These are phyloP conservation scores for Salvia hispanica DNA, from an alignment of 257 asterid species.

Conservation along the genomic window DNA sequence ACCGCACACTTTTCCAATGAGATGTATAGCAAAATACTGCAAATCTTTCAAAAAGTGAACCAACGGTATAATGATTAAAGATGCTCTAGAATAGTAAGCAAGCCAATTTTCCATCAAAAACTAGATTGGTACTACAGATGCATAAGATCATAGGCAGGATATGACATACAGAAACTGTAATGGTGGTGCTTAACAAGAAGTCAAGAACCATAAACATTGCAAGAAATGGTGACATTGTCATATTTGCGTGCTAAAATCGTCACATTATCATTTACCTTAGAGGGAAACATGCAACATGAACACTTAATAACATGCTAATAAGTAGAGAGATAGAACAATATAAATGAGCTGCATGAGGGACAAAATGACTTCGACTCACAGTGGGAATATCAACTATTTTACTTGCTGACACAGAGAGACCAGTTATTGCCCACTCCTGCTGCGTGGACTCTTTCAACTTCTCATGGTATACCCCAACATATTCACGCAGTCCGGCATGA, in stretches of 20 bases:
- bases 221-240: conserved; percentile 26
- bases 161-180: background rate
- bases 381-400: conserved; percentile 75
- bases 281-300: conserved; percentile 1
- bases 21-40: background rate
- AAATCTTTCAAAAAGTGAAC: conserved; percentile 21
- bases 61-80: background rate
- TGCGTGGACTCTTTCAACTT: conserved; percentile 46
- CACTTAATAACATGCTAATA: background rate
- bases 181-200: conserved; percentile 1
- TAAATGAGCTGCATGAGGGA: conserved; percentile 3
- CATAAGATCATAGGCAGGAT: conserved; percentile 24
- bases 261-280: conserved; percentile 16
- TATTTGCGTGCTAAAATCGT: conserved; percentile 13
- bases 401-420: conserved; percentile 87
- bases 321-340: conserved; percentile 2
- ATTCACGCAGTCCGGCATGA: conserved; percentile 85
- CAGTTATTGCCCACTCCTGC: conserved; percentile 82
- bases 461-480: conserved; percentile 51
- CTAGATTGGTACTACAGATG: background rate
- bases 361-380: conserved; percentile 49
- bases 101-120: conserved; percentile 11
- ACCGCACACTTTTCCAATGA: conserved; percentile 5
- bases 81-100: conserved; percentile 11
- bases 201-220: background rate